Base-by-base conservation (phyloP, 2,329 filamentous ascomycete genomes). In the Catunica adiposa region DNA sequence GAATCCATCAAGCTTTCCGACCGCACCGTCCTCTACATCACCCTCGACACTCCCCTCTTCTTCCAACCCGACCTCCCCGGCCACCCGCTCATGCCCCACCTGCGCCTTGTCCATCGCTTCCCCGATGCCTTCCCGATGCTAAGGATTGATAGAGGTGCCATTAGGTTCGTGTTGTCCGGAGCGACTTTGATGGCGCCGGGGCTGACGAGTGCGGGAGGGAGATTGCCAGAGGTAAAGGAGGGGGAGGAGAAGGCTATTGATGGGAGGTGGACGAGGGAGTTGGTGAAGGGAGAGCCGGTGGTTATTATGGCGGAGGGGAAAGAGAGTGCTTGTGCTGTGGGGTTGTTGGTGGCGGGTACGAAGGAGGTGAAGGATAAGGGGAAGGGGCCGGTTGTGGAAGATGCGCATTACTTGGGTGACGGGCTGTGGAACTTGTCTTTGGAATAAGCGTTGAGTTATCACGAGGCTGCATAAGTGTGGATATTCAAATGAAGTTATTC, bases 111-210 rank as follows among this genome's bases (percentile, higher is more conserved):
- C 38, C 92, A 98, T 74, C 79, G 84, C 62, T 97, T 90, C 72
- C 92, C 92, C 8, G 73, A 80, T 62, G 84, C 81, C 58, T 90
- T 98, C 67, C 83, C 86, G 17, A 84, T 80, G 54, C 76, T 98
- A 57, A 84, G 89, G 58, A 94, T 97, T 68, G 92, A 98, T 69
- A 81, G 92, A 52, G 92, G 92, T 60, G 92, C 92, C 3, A 97
- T 98, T 65, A 86, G 92, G 59, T 98, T 98, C 71, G 90, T 98
- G 25, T 79, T 98, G 1, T 86, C 82, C 1, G 92, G 92, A 47
- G 92, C 92, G 0, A 88, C 90, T 14, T 82, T 98, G 60, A 98
- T 98, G 92, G 90, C 89, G 1, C 92, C 92, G 0, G 92, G 92
- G 0, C 69, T 98, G 62, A 98, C 92, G 26, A 88, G 82, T 20